Base-by-base conservation (phyloP, 768 basidiomycete genomes). In the Sutorius australiensis region DNA sequence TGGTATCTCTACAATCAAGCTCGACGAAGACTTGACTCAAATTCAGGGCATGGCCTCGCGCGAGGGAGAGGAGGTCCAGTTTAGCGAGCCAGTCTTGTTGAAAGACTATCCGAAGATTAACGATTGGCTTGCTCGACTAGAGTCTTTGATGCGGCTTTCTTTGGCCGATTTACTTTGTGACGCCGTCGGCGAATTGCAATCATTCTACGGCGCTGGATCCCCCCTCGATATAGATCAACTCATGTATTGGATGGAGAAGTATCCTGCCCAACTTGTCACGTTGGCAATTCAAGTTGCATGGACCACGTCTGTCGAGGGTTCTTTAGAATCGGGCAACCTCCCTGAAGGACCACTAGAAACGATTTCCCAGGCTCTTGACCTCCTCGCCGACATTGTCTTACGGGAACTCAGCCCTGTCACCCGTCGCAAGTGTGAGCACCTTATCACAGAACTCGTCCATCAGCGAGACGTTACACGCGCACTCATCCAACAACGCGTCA, bases 91-190 rank as follows among this genome's bases (percentile, higher is more conserved):
- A 1, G 89, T 99, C 61, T 66, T 87, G 11, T 77, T 98, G 59
- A 93, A 95, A 67, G 92, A 98, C 59, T 95, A 82, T 68, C 91
- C 95, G 5, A 95, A 94, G 74, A 98, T 99, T 76, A 99, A 99
- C 66, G 97, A 99, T 64, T 99, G 97, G 97, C 79, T 99, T 40
- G 87, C 88, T 38, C 86, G 84, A 60, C 79, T 98, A 48, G 97
- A 99, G 70, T 78, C 84, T 2, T 89, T 92, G 79, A 98, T 98
- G 95, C 82, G 91, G 27, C 63, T 87, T 17, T 94, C 95, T 10
- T 78, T 99, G 42, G 92, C 97, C 2, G 78, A 84, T 50, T 75
- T 93, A 9, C 81, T 98, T 19, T 82, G 81, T 12, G 84, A 88
- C 34, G 85, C 92, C 1, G 92, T 95, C 30, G 73, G 73, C 6